phyloP scores from a whole-genome alignment of 2,329 filamentous ascomycete species.

The Aureobasidium sp. region DNA sequence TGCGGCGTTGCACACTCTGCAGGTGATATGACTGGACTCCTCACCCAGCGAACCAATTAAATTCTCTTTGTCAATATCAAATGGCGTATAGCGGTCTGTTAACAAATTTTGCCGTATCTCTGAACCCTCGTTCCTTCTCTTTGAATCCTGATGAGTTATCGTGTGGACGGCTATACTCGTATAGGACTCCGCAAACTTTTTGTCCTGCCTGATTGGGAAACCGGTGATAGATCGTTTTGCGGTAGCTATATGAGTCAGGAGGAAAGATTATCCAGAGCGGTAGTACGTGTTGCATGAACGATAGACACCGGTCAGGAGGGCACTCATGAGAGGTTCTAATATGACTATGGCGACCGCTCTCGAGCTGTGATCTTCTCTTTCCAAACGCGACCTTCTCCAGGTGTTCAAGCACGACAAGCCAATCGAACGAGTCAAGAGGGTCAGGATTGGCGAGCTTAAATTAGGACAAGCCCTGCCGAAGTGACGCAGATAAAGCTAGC shows the following conservation, averaged over 20 bases:
- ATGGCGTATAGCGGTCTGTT: slow-evolving; percentile 5
- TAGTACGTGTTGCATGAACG: background rate
- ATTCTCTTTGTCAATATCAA: slow-evolving; percentile 10
- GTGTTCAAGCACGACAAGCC: background rate
- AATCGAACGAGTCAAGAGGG: background rate
- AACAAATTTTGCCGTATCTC: background rate
- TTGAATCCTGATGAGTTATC: background rate
- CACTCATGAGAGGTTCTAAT: background rate
- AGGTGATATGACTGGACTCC: slow-evolving; percentile 1
- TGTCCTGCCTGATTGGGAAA: slow-evolving; percentile 20
- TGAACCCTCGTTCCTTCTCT: background rate
- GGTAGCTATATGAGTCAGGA: background rate
- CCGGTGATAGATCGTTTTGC: slow-evolving; percentile 19
- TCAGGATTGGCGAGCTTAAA: background rate
- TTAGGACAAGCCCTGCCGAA: slow-evolving; percentile 1
- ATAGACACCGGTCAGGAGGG: background rate
- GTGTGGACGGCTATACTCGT: background rate
- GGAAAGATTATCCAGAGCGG: background rate
- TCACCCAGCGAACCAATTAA: slow-evolving; percentile 3
- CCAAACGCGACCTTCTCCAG: background rate
- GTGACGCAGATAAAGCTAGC: slow-evolving; percentile 1
- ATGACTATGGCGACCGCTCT: background rate
- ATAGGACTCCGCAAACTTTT: slow-evolving; percentile 6
- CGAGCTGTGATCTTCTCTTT: background rate
- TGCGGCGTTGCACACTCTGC: background rate